Evolutionary conservation across 257 asterid genomes (phyloP).

Genomic region (Forsythia suspensa): DNA sequence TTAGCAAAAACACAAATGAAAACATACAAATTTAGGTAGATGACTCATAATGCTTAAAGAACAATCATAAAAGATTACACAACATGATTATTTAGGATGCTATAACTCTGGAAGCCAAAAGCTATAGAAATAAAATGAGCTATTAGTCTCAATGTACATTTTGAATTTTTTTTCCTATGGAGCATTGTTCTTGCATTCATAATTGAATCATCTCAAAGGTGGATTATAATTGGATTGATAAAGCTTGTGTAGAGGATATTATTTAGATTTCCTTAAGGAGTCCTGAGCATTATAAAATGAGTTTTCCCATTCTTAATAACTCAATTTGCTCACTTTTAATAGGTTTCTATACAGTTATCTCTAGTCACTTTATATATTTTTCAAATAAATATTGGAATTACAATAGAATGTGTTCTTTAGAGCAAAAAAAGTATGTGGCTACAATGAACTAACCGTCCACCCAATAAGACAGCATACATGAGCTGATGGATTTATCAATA

Average conservation of each 20-base stretch:
- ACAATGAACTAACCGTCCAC: neutral
- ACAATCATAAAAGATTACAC: neutral
- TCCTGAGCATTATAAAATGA: neutral
- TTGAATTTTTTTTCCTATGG: neutral
- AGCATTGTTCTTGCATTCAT: neutral
- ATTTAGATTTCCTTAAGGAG: neutral
- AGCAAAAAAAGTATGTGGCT: neutral
- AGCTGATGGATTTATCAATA: neutral
- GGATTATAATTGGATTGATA: neutral
- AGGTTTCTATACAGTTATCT: neutral
- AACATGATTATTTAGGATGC: neutral
- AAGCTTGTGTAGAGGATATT: neutral
- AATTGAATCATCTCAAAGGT: neutral
- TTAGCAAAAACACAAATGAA: slow-evolving; percentile 13
- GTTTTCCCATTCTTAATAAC: neutral
- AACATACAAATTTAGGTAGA: slow-evolving; percentile 8
- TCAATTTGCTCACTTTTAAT: neutral
- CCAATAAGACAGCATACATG: neutral
- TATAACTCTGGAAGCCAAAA: slow-evolving; percentile 4
- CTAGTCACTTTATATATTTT: neutral
- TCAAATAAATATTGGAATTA: neutral
- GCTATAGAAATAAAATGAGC: neutral
- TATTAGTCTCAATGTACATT: neutral
- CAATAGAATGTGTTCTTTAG: neutral
- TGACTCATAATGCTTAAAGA: slow-evolving; percentile 14